Evolutionary conservation across 2,329 filamentous ascomycete genomes (phyloP), one percentile per base, ranked within the genome.

Genomic region (Penicillium oxalicum): DNA sequence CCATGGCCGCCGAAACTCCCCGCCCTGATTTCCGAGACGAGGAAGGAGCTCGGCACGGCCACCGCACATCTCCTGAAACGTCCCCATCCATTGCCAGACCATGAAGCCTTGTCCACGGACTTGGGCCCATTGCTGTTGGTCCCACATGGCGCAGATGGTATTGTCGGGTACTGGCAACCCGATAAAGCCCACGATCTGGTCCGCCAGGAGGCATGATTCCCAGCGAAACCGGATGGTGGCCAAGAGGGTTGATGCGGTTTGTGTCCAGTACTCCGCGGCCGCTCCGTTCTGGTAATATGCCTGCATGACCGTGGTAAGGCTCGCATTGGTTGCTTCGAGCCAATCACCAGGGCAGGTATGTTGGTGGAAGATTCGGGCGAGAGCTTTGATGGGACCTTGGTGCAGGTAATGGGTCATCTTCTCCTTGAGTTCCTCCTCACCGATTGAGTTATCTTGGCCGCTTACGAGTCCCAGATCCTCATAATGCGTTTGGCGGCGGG

Each of bases 341-440:
- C 33, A 44, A 26, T 44, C 42, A 29, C 33, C 42, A 9, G 42
- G 42, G 33, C 42, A 44, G 33, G 34, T 44, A 24, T 34, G 5
- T 8, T 44, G 5, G 32, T 44, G 34, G 42, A 44, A 44, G 6
- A 44, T 32, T 18, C 24, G 34, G 12, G 42, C 42, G 4, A 38
- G 25, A 11, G 9, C 12, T 9, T 37, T 32, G 24, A 44, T 33
- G 18, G 34, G 42, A 26, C 42, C 42, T 6, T 37, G 5, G 24
- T 25, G 33, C 26, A 44, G 33, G 27, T 28, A 28, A 18, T 11
- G 18, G 27, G 33, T 24, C 42, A 44, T 37, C 18, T 38, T n/a
- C 2, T 44, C 42, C 9, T 13, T 44, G 9, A 44, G 26, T 11
- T 38, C 42, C 6, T 9, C 25, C n/a, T 44, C 42, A 25, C 24